Conservation (phyloP, 2,329 filamentous ascomycete species). For the Cercospora sp. region DNA sequence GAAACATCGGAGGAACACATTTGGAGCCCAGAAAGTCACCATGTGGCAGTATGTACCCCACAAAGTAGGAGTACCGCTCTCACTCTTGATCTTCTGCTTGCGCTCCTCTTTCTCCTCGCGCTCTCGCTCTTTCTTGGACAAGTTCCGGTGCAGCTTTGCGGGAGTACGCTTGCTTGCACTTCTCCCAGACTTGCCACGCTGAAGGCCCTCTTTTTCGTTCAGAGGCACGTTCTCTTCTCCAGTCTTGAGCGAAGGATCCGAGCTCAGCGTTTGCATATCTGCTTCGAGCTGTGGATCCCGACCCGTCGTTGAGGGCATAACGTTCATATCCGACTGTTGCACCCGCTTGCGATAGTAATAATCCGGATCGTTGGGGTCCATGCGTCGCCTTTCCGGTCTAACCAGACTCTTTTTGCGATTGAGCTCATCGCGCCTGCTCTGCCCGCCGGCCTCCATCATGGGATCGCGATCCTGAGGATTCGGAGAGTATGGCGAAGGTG, state of each 20-base stretch:
- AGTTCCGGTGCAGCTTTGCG: slow-evolving; percentile 57
- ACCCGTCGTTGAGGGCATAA: slow-evolving; percentile 86
- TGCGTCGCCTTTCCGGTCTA: slow-evolving; percentile 80
- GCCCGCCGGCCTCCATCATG: slow-evolving; percentile 47
- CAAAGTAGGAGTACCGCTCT: slow-evolving; percentile 74
- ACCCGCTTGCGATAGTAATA: slow-evolving; percentile 82
- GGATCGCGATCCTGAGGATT: slow-evolving; percentile 52
- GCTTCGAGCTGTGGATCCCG: slow-evolving; percentile 82
- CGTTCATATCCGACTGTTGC: slow-evolving; percentile 89
- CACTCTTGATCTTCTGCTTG: slow-evolving; percentile 58
- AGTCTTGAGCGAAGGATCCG: slow-evolving; percentile 49
- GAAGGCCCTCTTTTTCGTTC: slow-evolving; percentile 34
- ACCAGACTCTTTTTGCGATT: slow-evolving; percentile 83
- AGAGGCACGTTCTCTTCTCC: slow-evolving; percentile 37
- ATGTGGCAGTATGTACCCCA: slow-evolving; percentile 97
- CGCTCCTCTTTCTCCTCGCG: slow-evolving; percentile 55
- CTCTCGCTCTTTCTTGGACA: slow-evolving; percentile 62
- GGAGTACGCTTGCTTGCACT: slow-evolving; percentile 36
- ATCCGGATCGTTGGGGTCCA: slow-evolving; percentile 85
- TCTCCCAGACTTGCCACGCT: slow-evolving; percentile 34
- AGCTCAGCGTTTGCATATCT: slow-evolving; percentile 55
- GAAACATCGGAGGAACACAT: slow-evolving; percentile 79
- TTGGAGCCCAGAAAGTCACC: slow-evolving; percentile 91
- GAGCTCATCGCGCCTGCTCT: slow-evolving; percentile 51
- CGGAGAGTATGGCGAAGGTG: slow-evolving; percentile 48